Percentiles rank a stretch among this genome's conserved stretches.
phyloP scores from a whole-genome alignment of 176 grass and related monocot species.

The Oryza glaberrima region DNA sequence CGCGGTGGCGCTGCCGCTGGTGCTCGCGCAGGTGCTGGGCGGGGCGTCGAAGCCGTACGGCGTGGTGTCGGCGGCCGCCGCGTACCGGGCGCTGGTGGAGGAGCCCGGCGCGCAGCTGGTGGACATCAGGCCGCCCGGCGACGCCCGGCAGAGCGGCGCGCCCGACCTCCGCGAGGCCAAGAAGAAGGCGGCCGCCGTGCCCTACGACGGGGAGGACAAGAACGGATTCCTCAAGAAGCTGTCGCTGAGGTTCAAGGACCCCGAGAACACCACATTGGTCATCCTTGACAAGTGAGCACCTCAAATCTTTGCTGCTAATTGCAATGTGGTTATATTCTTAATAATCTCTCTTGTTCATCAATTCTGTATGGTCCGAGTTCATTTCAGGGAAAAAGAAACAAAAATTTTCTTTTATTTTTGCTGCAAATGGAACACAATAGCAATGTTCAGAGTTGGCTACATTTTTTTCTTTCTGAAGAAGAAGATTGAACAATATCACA shows the following conservation, averaged over 20 bases:
- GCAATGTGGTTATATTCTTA: conserved; percentile 32
- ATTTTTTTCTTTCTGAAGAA: neutral
- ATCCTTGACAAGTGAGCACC: conserved; percentile 88
- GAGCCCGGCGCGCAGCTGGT: conserved; percentile 69
- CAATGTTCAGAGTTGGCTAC: neutral
- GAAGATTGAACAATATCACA: neutral
- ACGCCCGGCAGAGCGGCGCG: conserved; percentile 51
- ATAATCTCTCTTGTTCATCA: neutral
- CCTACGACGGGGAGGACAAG: conserved; percentile 81
- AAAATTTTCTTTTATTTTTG: too few relatives aligned
- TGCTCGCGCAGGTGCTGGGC: conserved; percentile 59
- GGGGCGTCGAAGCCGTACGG: conserved; percentile 59
- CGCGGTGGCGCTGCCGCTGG: conserved; percentile 59
- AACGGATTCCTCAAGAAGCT: conserved; percentile 85
- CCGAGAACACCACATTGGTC: conserved; percentile 79
- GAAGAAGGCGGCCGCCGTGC: conserved; percentile 73
- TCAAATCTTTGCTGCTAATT: neutral
- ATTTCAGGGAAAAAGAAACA: neutral
- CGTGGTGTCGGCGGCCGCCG: conserved; percentile 47
- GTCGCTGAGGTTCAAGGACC: conserved; percentile 72
- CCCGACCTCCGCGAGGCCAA: conserved; percentile 65
- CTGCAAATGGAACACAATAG: neutral
- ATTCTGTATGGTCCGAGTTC: neutral
- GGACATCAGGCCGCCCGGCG: conserved; percentile 84
- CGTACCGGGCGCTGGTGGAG: conserved; percentile 69